These are phyloP conservation scores for Penicillium oxalicum DNA, from an alignment of 2,329 filamentous ascomycete genomes.

Conservation along the genomic window DNA sequence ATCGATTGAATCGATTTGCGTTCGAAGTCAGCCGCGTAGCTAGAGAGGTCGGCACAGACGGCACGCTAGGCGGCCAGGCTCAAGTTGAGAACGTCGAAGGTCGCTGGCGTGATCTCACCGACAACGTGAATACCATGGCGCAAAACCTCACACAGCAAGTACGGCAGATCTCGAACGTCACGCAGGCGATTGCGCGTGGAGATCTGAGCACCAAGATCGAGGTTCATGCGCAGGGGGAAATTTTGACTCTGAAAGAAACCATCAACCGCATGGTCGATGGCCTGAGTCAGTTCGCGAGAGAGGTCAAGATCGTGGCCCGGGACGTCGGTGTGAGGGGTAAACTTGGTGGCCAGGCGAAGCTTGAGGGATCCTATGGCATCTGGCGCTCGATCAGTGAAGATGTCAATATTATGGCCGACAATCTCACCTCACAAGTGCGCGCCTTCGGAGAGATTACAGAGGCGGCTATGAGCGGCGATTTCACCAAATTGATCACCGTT, in stretches of 20 bases:
- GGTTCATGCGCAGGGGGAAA: slow-evolving; percentile 86
- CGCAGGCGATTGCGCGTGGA: slow-evolving; percentile 84
- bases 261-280: slow-evolving; percentile 98
- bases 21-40: slow-evolving; percentile 59
- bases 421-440: slow-evolving; percentile 85
- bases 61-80: slow-evolving; percentile 54
- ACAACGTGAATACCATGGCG: slow-evolving; percentile 60
- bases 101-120: slow-evolving; percentile 58
- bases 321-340: slow-evolving; percentile 94
- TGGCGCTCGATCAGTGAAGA: slow-evolving; percentile 97
- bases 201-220: slow-evolving; percentile 94
- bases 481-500: slow-evolving; percentile 88
- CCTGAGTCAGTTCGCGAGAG: slow-evolving; percentile 86
- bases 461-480: slow-evolving; percentile 87
- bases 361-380: slow-evolving; percentile 78
- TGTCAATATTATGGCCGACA: slow-evolving; percentile 82
- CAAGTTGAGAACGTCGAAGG: slow-evolving; percentile 57
- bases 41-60: slow-evolving; percentile 56
- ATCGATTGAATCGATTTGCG: slow-evolving; percentile 54
- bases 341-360: slow-evolving; percentile 93
- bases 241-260: slow-evolving; percentile 83
- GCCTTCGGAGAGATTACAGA: slow-evolving; percentile 96
- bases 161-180: slow-evolving; percentile 82
- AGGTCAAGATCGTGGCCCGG: slow-evolving; percentile 85
- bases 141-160: slow-evolving; percentile 59